These are phyloP conservation scores for Gossypium australe DNA, from an alignment of 345 rosid species.

Conservation along the genomic window DNA sequence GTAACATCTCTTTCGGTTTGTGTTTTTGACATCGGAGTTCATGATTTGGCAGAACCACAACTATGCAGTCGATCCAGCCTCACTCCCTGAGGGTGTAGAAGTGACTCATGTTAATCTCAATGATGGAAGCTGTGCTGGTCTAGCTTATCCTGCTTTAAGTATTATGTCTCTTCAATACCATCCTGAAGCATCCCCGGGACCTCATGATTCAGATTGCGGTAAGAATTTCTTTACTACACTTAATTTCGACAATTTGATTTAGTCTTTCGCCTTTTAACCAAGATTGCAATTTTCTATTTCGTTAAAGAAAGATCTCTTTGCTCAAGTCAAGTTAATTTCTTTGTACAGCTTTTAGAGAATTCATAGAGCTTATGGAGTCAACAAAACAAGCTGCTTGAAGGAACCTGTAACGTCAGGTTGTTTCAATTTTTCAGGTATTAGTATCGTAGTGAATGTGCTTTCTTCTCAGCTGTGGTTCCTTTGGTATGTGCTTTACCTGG, in stretches of 20 bases:
- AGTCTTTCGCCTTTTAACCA: not conserved
- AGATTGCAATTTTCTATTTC: not conserved
- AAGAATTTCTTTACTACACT: constrained; percentile 8
- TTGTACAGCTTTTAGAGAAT: constrained; percentile 48
- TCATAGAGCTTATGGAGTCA: constrained; percentile 54
- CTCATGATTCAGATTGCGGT: constrained; percentile 89
- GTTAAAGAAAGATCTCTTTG: not conserved
- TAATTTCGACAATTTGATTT: not conserved
- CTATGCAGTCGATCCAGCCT: constrained; percentile 86
- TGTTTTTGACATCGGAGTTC: constrained; percentile 9
- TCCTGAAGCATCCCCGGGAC: constrained; percentile 98
- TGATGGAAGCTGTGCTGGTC: constrained; percentile 94
- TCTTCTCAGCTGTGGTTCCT: not conserved
- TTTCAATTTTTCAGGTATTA: no score
- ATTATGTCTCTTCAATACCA: constrained; percentile 93
- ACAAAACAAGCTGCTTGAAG: constrained; percentile 25
- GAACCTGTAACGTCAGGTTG: not conserved
- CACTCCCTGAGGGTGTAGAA: constrained; percentile 84
- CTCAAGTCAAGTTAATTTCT: not conserved
- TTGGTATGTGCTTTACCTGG: not conserved
- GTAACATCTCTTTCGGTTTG: not conserved
- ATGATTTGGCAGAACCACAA: constrained; percentile 72
- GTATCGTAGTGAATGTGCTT: no score
- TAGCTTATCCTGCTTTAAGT: constrained; percentile 65
- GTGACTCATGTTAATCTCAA: constrained; percentile 93